Evolutionary conservation across 1,284 basidiomycete species (phyloP).

Genomic region (Quambalaria eucalypti): DNA sequence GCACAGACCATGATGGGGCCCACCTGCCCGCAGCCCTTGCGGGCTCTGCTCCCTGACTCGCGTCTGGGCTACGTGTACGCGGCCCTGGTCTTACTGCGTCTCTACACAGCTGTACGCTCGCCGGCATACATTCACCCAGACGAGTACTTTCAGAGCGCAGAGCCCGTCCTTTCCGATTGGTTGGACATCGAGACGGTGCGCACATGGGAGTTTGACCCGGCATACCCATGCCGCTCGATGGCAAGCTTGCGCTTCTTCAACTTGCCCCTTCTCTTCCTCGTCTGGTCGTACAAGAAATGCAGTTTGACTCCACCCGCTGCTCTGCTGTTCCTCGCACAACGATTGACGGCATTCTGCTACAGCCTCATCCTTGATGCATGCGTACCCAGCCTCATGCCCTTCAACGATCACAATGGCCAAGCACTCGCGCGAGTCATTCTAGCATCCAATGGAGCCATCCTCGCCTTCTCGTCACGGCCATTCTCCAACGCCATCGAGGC

Average conservation of each 20-base stretch:
- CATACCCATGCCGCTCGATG: conserved; percentile 27
- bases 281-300: background rate
- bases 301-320: conserved; percentile 5
- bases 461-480: conserved; percentile 41
- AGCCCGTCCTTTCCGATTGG: conserved; percentile 21
- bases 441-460: conserved; percentile 27
- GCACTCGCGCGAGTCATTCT: conserved; percentile 11
- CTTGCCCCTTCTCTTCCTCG: background rate
- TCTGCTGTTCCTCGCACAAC: conserved; percentile 16
- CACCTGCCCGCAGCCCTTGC: no score
- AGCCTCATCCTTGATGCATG: background rate
- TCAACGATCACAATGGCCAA: background rate
- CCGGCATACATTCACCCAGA: conserved; percentile 46
- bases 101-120: no score
- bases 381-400: background rate
- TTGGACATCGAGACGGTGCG: conserved; percentile 1
- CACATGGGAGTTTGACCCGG: conserved; percentile 30
- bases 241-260: conserved; percentile 6
- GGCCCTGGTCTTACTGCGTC: no score
- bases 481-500: conserved; percentile 46
- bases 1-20: no score
- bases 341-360: conserved; percentile 14
- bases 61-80: no score
- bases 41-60: no score
- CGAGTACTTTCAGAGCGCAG: conserved; percentile 47